Conservation (phyloP, 176 grass and related monocot species). For the Oryza glumipatula region DNA sequence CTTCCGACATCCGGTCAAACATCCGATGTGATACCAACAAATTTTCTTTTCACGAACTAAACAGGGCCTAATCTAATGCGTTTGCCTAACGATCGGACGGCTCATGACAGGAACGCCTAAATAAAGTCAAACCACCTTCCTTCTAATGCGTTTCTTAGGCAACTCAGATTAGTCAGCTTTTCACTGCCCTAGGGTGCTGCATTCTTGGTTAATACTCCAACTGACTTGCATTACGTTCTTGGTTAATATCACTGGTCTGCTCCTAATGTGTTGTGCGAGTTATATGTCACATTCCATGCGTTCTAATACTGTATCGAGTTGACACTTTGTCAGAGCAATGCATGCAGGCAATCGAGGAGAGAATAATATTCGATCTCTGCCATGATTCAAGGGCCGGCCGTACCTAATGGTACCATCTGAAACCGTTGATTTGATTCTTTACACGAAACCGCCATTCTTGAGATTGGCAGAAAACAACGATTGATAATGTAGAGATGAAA, state of each 20-base stretch:
- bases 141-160: neutral
- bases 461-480: neutral
- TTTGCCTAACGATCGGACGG: neutral
- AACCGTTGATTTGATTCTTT: neutral
- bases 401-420: neutral
- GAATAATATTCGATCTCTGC: constrained; percentile 11
- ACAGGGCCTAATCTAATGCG: too few species aligned
- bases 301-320: neutral
- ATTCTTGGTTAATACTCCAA: neutral
- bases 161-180: neutral
- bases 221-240: too few species aligned
- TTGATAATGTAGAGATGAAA: neutral
- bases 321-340: neutral
- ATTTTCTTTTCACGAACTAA: too few species aligned
- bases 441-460: neutral
- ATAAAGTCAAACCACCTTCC: neutral
- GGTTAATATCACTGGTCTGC: too few species aligned
- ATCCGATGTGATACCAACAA: too few species aligned
- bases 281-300: neutral
- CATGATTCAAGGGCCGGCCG: neutral
- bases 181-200: neutral
- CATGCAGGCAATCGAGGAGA: neutral
- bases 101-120: too few species aligned
- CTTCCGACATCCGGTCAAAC: too few species aligned
- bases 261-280: too few species aligned